phyloP scores from a whole-genome alignment of 768 basidiomycete species.

The Filobasidium wieringae region DNA sequence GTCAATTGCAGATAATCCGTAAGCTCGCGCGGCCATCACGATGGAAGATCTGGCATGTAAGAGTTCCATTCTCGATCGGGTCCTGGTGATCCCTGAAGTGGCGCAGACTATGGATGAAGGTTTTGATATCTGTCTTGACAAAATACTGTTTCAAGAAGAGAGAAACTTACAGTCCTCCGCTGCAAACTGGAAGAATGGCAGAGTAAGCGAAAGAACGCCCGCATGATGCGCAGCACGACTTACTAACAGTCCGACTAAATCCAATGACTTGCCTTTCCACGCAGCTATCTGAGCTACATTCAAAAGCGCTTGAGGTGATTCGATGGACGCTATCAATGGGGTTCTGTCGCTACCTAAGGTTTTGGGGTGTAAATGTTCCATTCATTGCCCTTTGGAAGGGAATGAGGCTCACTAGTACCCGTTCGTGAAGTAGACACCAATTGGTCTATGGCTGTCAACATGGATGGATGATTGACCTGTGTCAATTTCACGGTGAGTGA shows the following conservation, averaged over 20 bases:
- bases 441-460: slow-evolving; percentile 14
- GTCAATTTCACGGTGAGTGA: background rate
- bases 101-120: slow-evolving; percentile 61
- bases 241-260: slow-evolving; percentile 13
- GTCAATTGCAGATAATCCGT: slow-evolving; percentile 72
- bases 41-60: slow-evolving; percentile 73
- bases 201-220: background rate
- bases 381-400: too few species aligned
- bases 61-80: slow-evolving; percentile 61
- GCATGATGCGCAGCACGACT: background rate
- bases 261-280: slow-evolving; percentile 9
- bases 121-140: background rate
- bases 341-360: too few species aligned
- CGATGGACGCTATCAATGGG: slow-evolving; percentile 16
- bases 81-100: slow-evolving; percentile 68
- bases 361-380: too few species aligned
- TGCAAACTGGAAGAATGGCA: slow-evolving; percentile 55
- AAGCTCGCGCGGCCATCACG: slow-evolving; percentile 70
- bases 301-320: slow-evolving; percentile 12
- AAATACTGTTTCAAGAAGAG: background rate
- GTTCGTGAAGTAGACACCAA: too few species aligned
- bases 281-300: slow-evolving; percentile 6
- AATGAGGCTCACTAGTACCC: too few species aligned
- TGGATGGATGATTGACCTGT: slow-evolving; percentile 13
- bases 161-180: slow-evolving; percentile 71